A percentile compares a stretch with the other conserved stretches of the same genome.
These are phyloP conservation scores for Calonectria hawksworthii DNA, from an alignment of 2,329 filamentous ascomycete species.

Conservation along the genomic window DNA sequence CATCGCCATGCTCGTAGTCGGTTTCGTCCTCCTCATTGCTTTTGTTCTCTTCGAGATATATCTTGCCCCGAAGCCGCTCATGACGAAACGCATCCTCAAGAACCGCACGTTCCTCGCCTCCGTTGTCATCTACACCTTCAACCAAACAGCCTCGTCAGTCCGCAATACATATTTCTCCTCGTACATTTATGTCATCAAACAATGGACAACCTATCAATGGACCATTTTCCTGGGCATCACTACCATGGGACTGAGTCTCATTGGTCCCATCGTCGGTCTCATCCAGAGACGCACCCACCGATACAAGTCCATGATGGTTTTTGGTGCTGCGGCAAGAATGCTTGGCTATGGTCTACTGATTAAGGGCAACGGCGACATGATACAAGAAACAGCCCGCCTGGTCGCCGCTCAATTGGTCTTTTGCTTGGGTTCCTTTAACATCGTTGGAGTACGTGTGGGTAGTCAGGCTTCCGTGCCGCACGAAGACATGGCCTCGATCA, in stretches of 20 bases:
- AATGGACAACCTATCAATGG: slow-evolving; percentile 58
- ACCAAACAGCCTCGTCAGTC: slow-evolving; percentile 52
- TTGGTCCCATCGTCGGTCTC: neutral
- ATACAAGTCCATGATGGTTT: neutral
- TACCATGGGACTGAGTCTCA: neutral
- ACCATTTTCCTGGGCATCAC: slow-evolving; percentile 53
- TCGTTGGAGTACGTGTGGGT: neutral
- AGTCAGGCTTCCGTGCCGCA: neutral
- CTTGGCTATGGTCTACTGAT: neutral
- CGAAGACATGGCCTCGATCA: neutral
- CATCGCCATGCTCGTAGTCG: neutral
- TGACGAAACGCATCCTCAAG: neutral
- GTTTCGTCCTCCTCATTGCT: neutral
- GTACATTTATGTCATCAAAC: slow-evolving; percentile 57
- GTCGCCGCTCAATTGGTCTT: neutral
- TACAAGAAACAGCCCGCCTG: neutral
- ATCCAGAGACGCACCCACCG: neutral
- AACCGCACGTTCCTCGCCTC: neutral
- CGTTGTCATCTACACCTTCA: slow-evolving; percentile 51
- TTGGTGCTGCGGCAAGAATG: neutral
- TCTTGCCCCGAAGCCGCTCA: neutral
- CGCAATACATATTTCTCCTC: slow-evolving; percentile 55
- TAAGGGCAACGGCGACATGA: neutral
- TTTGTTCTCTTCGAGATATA: neutral
- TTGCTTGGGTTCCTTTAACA: slow-evolving; percentile 1